Conservation (phyloP, 345 rosid species). For the Nasturtium officinale region DNA sequence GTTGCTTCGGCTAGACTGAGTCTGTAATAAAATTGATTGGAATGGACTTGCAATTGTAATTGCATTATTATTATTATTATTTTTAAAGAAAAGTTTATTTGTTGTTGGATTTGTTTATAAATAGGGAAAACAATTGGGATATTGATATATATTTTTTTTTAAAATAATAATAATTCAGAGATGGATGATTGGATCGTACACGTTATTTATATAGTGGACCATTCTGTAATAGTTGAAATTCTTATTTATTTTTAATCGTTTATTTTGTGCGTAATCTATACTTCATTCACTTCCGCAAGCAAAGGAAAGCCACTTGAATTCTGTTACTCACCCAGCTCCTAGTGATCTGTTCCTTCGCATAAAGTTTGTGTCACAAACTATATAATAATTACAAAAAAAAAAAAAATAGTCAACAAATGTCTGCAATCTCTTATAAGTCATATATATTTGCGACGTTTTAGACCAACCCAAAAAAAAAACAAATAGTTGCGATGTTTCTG, state of each 20-base stretch:
- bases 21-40: constrained; percentile 46
- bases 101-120: constrained; percentile 41
- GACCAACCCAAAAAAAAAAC: background rate
- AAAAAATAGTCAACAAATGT: constrained; percentile 7
- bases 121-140: constrained; percentile 38
- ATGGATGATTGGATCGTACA: constrained; percentile 43
- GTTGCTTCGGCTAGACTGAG: constrained; percentile 41
- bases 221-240: constrained; percentile 4
- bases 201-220: constrained; percentile 36
- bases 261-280: constrained; percentile 26
- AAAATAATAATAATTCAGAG: background rate
- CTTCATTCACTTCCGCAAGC: constrained; percentile 45
- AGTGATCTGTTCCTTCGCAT: constrained; percentile 38
- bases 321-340: constrained; percentile 35
- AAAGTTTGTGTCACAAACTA: background rate
- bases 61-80: constrained; percentile 30
- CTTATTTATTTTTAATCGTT: background rate
- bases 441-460: constrained; percentile 6
- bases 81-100: constrained; percentile 26
- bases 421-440: constrained; percentile 4
- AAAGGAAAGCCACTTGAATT: constrained; percentile 45
- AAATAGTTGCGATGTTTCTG: background rate
- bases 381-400: constrained; percentile 3
- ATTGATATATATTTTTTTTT: constrained; percentile 1
- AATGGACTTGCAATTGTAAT: constrained; percentile 38